phyloP scores from a whole-genome alignment of 1,284 basidiomycete species.

The Afroboletus lepidellus region DNA sequence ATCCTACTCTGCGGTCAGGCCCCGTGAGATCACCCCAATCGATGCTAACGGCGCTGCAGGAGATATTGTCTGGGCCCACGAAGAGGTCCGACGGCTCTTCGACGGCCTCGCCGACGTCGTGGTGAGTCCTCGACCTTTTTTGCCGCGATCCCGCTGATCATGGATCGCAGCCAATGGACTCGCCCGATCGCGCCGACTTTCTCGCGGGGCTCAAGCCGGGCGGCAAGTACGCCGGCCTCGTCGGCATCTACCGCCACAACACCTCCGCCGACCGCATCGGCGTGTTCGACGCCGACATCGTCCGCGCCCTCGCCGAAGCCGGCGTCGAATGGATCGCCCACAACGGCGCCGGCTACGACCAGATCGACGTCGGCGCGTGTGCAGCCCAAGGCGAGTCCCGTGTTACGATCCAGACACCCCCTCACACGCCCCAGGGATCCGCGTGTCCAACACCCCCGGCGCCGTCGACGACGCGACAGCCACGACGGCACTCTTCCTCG shows the following conservation, averaged over 20 bases:
- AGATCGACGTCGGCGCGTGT: constrained; percentile 74
- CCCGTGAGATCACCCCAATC: background rate
- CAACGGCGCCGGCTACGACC: constrained; percentile 88
- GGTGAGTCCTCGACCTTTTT: constrained; percentile 44
- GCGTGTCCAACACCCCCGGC: constrained; percentile 88
- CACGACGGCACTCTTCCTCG: constrained; percentile 82
- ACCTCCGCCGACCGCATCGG: constrained; percentile 29
- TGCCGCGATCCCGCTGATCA: background rate
- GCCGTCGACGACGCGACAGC: constrained; percentile 91
- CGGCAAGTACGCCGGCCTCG: constrained; percentile 72
- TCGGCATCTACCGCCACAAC: constrained; percentile 78
- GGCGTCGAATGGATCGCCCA: constrained; percentile 82
- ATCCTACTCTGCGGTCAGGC: constrained; percentile 31
- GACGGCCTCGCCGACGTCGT: constrained; percentile 70
- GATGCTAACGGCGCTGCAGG: constrained; percentile 38
- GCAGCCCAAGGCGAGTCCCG: constrained; percentile 57
- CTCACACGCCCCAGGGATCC: constrained; percentile 56
- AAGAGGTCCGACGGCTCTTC: constrained; percentile 67
- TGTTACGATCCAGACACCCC: background rate
- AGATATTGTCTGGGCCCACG: constrained; percentile 76
- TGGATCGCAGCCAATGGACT: constrained; percentile 39
- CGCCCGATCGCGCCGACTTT: constrained; percentile 66
- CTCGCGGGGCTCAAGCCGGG: constrained; percentile 59
- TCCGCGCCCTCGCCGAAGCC: constrained; percentile 68
- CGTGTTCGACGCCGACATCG: constrained; percentile 68